Percentiles rank a stretch among this genome's conserved stretches.
These are phyloP conservation scores for Aspergillus sparsus DNA, from an alignment of 495 filamentous ascomycete genomes.

Conservation along the genomic window DNA sequence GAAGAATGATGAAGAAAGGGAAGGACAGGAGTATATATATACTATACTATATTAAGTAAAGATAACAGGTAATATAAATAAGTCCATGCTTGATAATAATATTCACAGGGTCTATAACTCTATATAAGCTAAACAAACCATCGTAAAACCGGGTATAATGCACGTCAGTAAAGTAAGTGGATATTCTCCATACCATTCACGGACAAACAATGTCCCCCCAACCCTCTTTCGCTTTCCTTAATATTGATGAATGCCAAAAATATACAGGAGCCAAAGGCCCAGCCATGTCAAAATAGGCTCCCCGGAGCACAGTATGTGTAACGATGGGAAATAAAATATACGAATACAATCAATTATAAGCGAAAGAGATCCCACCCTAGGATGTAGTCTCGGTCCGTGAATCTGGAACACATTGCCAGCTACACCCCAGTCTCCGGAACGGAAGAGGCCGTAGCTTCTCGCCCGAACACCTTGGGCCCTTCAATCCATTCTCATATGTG, in stretches of 20 bases:
- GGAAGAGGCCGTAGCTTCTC: slow-evolving; percentile 54
- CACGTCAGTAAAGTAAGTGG: too few species aligned
- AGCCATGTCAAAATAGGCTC: neutral
- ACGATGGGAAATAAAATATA: slow-evolving; percentile 11
- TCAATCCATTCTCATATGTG: slow-evolving; percentile 48
- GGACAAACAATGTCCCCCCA: too few species aligned
- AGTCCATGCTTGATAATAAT: too few species aligned
- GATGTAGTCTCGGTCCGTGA: neutral
- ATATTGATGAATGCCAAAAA: neutral
- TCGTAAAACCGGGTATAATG: too few species aligned
- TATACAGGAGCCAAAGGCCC: slow-evolving; percentile 9
- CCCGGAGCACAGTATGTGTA: neutral
- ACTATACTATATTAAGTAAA: too few species aligned
- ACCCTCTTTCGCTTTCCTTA: too few species aligned
- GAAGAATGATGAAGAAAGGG: neutral
- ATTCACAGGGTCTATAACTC: too few species aligned
- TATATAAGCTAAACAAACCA: too few species aligned
- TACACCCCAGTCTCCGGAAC: slow-evolving; percentile 65
- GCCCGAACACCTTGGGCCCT: slow-evolving; percentile 38
- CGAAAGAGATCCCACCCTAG: neutral
- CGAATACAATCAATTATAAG: neutral
- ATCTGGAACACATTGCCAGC: slow-evolving; percentile 60
- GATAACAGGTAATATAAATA: too few species aligned
- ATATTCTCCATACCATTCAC: too few species aligned
- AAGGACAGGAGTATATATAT: too few species aligned